Conservation (phyloP, 2,329 filamentous ascomycete genomes). For the Paecilomyces variotii region DNA sequence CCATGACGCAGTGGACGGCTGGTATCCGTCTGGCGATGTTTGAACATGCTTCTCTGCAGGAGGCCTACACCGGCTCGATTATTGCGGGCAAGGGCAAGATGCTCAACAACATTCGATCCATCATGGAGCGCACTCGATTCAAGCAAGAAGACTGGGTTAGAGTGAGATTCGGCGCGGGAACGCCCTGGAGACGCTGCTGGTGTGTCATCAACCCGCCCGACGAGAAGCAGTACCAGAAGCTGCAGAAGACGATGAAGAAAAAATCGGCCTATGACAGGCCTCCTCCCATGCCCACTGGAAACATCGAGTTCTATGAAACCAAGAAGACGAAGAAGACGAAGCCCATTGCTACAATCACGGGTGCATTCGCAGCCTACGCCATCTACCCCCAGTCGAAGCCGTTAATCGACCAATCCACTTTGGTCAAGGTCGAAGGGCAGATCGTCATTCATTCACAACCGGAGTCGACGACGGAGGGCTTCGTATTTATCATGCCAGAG, state of each 20-base stretch:
- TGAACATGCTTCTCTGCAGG: slow-evolving; percentile 85
- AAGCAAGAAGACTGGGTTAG: slow-evolving; percentile 88
- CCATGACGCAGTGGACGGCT: slow-evolving; percentile 90
- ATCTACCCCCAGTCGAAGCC: slow-evolving; percentile 94
- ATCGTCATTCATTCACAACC: slow-evolving; percentile 79
- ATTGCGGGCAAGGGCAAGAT: slow-evolving; percentile 89
- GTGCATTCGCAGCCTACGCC: slow-evolving; percentile 87
- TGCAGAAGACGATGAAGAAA: slow-evolving; percentile 75
- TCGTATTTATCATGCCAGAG: slow-evolving; percentile 97
- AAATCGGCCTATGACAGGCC: slow-evolving; percentile 74
- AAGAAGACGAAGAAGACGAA: slow-evolving; percentile 87
- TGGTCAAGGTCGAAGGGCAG: slow-evolving; percentile 87
- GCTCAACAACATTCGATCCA: slow-evolving; percentile 81
- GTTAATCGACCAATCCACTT: slow-evolving; percentile 84
- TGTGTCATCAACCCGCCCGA: slow-evolving; percentile 88
- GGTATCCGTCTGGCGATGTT: slow-evolving; percentile 90
- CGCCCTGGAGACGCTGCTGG: slow-evolving; percentile 94
- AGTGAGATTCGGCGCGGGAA: slow-evolving; percentile 90
- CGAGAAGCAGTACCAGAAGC: slow-evolving; percentile 81
- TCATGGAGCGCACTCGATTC: slow-evolving; percentile 73
- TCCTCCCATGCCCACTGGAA: slow-evolving; percentile 65
- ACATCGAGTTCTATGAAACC: slow-evolving; percentile 91
- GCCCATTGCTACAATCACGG: slow-evolving; percentile 84
- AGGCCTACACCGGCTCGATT: slow-evolving; percentile 91
- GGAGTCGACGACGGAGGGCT: slow-evolving; percentile 75